Evolutionary conservation across 2,329 filamentous ascomycete species (phyloP).

Genomic region (Hypocrella siamensis): DNA sequence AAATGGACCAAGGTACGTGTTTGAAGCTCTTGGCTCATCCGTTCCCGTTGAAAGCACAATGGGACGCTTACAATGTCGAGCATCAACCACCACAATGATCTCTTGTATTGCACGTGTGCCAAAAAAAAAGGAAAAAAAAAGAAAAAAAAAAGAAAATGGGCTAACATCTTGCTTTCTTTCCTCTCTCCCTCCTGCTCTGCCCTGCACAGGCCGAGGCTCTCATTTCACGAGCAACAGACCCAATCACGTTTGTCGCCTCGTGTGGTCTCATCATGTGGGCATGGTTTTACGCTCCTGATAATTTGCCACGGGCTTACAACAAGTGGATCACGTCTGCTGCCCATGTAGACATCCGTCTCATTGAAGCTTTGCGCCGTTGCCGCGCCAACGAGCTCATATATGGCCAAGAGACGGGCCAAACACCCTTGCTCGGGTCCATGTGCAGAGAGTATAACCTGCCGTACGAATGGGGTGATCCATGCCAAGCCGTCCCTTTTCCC

Average conservation of each 20-base stretch:
- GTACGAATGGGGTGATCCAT: conserved; percentile 56
- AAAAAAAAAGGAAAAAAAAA: neutral
- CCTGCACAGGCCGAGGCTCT: conserved; percentile 13
- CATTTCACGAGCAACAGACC: conserved; percentile 34
- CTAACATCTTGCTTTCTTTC: neutral
- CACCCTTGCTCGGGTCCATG: conserved; percentile 52
- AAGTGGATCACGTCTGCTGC: conserved; percentile 72
- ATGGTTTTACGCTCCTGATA: conserved; percentile 63
- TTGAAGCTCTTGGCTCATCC: neutral
- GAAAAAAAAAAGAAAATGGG: neutral
- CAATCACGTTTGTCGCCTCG: conserved; percentile 55
- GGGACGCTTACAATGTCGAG: neutral
- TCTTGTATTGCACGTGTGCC: neutral
- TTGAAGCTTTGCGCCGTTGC: conserved; percentile 56
- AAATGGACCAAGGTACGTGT: conserved; percentile 30
- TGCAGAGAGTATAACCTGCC: conserved; percentile 57
- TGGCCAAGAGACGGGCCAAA: conserved; percentile 56
- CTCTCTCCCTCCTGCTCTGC: neutral
- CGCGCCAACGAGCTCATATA: conserved; percentile 51
- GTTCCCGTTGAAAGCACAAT: neutral
- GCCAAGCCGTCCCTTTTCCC: conserved; percentile 53
- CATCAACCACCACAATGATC: neutral
- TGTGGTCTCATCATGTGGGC: conserved; percentile 74
- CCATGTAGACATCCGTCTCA: conserved; percentile 56
- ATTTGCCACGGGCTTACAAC: conserved; percentile 58